These are phyloP conservation scores for Linum usitatissimum DNA, from an alignment of 345 rosid genomes.

Conservation along the genomic window DNA sequence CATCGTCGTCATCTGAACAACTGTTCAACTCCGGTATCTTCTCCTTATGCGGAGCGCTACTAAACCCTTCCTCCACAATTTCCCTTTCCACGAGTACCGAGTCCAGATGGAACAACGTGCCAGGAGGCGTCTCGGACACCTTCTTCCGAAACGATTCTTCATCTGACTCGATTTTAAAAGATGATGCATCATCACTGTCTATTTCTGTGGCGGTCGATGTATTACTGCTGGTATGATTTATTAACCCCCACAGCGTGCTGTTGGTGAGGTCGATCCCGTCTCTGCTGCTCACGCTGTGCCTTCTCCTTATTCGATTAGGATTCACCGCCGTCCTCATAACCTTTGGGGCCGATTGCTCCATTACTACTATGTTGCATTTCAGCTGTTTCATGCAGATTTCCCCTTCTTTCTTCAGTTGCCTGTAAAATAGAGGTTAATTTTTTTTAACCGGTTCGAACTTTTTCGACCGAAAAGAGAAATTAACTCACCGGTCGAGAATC, in stretches of 20 bases:
- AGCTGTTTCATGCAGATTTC: slow-evolving; percentile 25
- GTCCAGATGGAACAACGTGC: slow-evolving; percentile 13
- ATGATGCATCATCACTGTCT: slow-evolving; percentile 10
- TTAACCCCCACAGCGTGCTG: background rate
- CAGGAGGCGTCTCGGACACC: background rate
- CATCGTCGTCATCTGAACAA: too few species aligned
- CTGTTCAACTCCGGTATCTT: background rate
- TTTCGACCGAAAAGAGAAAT: background rate
- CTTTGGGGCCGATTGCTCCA: slow-evolving; percentile 26
- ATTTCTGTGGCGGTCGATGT: slow-evolving; percentile 15
- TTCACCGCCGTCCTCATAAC: slow-evolving; percentile 21
- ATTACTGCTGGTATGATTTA: slow-evolving; percentile 2
- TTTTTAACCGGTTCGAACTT: too few species aligned
- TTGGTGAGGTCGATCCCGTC: too few species aligned
- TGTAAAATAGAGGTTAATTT: slow-evolving; percentile 3
- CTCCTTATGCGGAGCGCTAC: background rate
- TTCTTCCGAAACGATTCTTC: slow-evolving; percentile 5
- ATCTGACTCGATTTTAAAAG: slow-evolving; percentile 3
- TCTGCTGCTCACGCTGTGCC: background rate
- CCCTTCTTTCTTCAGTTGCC: slow-evolving; percentile 29
- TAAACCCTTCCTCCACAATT: background rate
- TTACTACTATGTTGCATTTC: slow-evolving; percentile 27
- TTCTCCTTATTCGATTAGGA: slow-evolving; percentile 7
- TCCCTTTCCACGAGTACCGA: slow-evolving; percentile 16
- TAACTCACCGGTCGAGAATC: slow-evolving; percentile 24